Evolutionary conservation across 441 rosid genomes (phyloP).

Genomic region (Manihot esculenta): DNA sequence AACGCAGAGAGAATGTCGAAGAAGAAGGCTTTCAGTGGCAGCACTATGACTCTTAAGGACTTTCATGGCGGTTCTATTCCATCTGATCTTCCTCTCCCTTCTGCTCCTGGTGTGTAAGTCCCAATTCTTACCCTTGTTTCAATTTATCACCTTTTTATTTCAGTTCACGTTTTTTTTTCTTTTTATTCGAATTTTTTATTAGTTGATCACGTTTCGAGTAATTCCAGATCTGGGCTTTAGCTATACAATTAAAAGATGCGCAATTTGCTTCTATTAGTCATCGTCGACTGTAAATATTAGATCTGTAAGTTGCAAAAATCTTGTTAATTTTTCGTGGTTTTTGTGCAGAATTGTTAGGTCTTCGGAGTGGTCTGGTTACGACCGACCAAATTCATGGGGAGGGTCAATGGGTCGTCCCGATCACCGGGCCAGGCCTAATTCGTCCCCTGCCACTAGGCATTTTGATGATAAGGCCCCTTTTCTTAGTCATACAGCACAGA

Average conservation of each 20-base stretch:
- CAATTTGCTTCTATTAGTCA: neutral
- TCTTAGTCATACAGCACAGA: constrained; percentile 44
- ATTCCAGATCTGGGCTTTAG: constrained; percentile 20
- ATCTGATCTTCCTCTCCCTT: constrained; percentile 79
- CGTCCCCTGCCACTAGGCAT: constrained; percentile 57
- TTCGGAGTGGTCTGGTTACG: constrained; percentile 58
- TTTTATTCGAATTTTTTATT: neutral
- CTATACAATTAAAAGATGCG: neutral
- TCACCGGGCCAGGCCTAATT: constrained; percentile 56
- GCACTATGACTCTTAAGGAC: constrained; percentile 86
- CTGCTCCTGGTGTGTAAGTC: constrained; percentile 89
- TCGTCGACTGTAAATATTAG: neutral
- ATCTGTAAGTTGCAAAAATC: constrained; percentile 22
- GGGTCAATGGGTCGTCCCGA: constrained; percentile 52
- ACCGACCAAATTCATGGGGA: constrained; percentile 62
- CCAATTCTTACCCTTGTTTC: constrained; percentile 13
- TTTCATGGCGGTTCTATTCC: constrained; percentile 94
- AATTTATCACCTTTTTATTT: neutral
- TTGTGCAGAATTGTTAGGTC: constrained; percentile 45
- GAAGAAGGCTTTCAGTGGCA: constrained; percentile 66
- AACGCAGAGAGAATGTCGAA: constrained; percentile 50
- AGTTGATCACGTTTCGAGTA: constrained; percentile 14
- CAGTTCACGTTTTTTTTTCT: neutral
- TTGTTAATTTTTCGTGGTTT: constrained; percentile 20
- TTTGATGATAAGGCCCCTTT: constrained; percentile 78